Evolutionary conservation across 257 asterid species (phyloP).

Genomic region (Cinchona pubescens): DNA sequence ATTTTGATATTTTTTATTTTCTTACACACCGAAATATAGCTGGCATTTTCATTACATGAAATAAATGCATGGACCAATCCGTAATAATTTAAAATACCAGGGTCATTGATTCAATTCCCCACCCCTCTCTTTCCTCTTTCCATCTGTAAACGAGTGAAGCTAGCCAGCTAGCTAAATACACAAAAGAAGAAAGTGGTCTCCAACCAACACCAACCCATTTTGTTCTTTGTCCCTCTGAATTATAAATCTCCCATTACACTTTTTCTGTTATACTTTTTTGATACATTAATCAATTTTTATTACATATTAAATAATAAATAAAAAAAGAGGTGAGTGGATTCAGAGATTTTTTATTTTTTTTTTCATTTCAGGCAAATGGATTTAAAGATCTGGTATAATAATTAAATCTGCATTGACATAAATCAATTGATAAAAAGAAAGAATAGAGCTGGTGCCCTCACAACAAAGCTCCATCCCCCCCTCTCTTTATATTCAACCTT

Average conservation of each 20-base stretch:
- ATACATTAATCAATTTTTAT: too few species aligned
- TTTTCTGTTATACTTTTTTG: too few species aligned
- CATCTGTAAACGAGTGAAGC: conserved; percentile 34
- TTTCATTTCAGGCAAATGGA: too few species aligned
- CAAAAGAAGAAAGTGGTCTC: conserved; percentile 48
- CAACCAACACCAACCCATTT: conserved; percentile 40
- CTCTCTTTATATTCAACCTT: conserved; percentile 46
- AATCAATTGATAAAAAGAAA: too few species aligned
- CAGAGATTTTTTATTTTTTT: too few species aligned
- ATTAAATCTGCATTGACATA: too few species aligned
- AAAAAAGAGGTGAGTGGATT: too few species aligned
- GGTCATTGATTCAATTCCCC: background rate
- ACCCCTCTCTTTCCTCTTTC: conserved; percentile 20
- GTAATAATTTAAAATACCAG: conserved; percentile 10
- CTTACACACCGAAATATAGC: conserved; percentile 27
- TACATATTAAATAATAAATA: too few species aligned
- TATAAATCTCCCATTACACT: background rate
- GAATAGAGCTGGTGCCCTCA: too few species aligned
- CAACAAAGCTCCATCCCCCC: background rate
- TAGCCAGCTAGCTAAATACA: background rate
- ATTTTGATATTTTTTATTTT: conserved; percentile 16
- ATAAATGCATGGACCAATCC: conserved; percentile 30
- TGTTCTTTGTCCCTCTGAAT: conserved; percentile 15
- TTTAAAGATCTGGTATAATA: too few species aligned
- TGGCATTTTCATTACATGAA: conserved; percentile 36